Conservation (phyloP, 768 basidiomycete genomes). For the Serendipita sp. region DNA sequence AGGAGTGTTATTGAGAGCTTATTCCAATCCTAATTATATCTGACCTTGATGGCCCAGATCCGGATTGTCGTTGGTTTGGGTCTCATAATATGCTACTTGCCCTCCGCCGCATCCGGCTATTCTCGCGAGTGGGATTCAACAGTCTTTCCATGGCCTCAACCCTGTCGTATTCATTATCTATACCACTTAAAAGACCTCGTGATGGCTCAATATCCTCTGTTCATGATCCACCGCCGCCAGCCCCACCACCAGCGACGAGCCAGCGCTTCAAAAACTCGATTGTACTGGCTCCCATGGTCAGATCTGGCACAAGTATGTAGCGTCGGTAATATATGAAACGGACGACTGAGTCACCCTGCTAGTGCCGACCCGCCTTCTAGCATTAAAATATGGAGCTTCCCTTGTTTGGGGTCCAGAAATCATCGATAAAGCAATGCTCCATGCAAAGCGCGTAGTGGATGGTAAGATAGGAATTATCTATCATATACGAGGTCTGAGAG, state of each 20-base stretch:
- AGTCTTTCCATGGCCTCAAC: not conserved
- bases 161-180: not conserved
- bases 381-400: conserved; percentile 83
- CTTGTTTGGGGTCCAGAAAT: conserved; percentile 96
- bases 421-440: conserved; percentile 89
- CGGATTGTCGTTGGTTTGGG: not conserved
- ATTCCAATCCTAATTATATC: no score
- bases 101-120: not conserved
- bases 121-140: not conserved
- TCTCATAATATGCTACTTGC: not conserved
- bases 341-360: conserved; percentile 11
- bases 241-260: conserved; percentile 20
- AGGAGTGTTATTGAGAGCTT: not conserved
- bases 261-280: conserved; percentile 64
- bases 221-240: conserved; percentile 32
- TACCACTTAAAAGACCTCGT: conserved; percentile 4
- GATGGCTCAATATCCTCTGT: conserved; percentile 8
- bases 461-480: conserved; percentile 34
- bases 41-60: no score
- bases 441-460: conserved; percentile 68
- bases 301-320: conserved; percentile 60
- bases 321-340: conserved; percentile 8
- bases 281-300: conserved; percentile 97
- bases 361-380: conserved; percentile 77
- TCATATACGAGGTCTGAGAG: not conserved